Percentiles rank a stretch among this genome's conserved stretches.
These are phyloP conservation scores for Sugiyamaella xylanicola DNA, from an alignment of 1,139 yeast genomes.

Conservation along the genomic window DNA sequence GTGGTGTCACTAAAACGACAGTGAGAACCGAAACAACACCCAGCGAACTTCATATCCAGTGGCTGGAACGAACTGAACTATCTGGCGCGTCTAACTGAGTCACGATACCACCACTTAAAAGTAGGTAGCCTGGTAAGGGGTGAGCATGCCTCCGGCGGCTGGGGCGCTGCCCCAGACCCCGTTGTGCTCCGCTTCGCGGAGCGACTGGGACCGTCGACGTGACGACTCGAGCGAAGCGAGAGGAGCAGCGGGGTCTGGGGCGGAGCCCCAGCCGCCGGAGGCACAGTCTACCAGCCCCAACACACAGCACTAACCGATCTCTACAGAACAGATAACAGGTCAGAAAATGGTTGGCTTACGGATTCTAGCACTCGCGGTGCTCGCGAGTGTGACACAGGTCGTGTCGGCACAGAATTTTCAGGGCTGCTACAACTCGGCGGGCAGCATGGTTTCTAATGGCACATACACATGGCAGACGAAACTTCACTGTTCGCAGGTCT, in stretches of 20 bases:
- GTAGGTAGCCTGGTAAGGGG: too few species aligned
- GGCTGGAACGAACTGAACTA: too few species aligned
- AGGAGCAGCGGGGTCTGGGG: not conserved
- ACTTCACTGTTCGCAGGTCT: constrained; percentile 23
- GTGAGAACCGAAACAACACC: too few species aligned
- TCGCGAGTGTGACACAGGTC: constrained; percentile 18
- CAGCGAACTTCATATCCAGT: too few species aligned
- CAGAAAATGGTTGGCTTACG: not conserved
- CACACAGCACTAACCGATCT: not conserved
- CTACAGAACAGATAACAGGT: not conserved
- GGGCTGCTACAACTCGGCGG: constrained; percentile 35
- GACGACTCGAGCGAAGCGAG: not conserved
- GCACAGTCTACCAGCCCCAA: not conserved
- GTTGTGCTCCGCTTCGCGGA: not conserved
- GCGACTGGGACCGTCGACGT: not conserved
- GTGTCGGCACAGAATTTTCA: constrained; percentile 2
- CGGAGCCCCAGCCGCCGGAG: constrained; percentile 4
- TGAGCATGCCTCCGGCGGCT: not conserved
- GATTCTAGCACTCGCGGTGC: constrained; percentile 30
- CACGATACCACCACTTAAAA: too few species aligned
- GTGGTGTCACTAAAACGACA: too few species aligned
- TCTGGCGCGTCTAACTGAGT: too few species aligned
- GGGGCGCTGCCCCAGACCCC: constrained; percentile 7
- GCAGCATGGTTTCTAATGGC: constrained; percentile 28
- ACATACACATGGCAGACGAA: constrained; percentile 26